phyloP scores from a whole-genome alignment of 2,329 filamentous ascomycete species.

The Botrytis squamosa region DNA sequence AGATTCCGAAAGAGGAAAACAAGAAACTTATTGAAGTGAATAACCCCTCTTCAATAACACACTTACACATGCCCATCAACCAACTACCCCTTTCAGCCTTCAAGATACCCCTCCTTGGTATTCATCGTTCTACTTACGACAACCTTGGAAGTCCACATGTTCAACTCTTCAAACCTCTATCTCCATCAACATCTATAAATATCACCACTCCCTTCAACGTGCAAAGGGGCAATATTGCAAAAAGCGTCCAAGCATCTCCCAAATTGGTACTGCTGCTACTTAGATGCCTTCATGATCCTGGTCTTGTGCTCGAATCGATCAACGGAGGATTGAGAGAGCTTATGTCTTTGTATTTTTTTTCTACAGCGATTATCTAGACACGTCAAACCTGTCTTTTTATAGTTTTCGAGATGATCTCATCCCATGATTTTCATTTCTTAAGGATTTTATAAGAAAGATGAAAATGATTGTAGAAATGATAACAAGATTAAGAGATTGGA shows the following conservation, averaged over 20 bases:
- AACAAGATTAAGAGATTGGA: too few species aligned
- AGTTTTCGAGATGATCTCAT: background rate
- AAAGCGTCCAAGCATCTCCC: fast-evolving
- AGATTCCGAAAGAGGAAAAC: too few species aligned
- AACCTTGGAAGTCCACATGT: background rate
- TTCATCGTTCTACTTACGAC: too few species aligned
- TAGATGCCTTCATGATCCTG: too few species aligned
- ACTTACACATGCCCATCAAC: background rate
- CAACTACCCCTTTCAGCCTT: too few species aligned
- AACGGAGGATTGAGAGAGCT: too few species aligned
- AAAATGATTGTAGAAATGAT: too few species aligned
- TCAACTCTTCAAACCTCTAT: background rate
- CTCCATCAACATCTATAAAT: background rate
- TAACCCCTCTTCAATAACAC: background rate
- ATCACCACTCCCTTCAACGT: background rate
- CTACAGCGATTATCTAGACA: too few species aligned
- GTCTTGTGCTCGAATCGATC: too few species aligned
- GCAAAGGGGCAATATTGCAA: background rate
- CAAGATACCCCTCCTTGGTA: too few species aligned
- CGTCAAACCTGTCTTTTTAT: background rate
- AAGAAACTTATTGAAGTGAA: background rate
- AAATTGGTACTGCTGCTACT: too few species aligned
- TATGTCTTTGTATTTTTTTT: background rate
- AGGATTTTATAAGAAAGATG: too few species aligned
- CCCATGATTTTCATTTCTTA: background rate